phyloP scores from a whole-genome alignment of 176 grass and related monocot species.

The Tuctoria greenei region DNA sequence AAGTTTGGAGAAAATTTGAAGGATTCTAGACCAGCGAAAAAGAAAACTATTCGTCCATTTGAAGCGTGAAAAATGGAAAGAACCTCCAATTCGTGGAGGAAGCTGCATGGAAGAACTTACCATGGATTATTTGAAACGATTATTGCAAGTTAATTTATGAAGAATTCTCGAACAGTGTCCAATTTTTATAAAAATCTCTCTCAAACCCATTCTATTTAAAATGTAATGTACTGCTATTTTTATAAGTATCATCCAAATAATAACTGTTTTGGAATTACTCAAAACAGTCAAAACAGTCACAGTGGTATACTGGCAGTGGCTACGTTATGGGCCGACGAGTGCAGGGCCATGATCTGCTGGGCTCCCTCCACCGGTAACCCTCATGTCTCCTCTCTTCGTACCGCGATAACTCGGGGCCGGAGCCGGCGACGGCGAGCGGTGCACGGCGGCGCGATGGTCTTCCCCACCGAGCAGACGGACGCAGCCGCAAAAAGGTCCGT shows the following conservation, averaged over 20 bases:
- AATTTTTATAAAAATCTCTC: background rate
- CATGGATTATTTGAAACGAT: background rate
- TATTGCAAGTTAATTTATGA: background rate
- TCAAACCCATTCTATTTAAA: background rate
- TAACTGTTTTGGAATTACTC: background rate
- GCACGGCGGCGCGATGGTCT: conserved; percentile 6
- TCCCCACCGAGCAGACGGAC: background rate
- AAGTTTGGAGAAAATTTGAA: background rate
- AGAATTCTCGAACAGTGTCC: background rate
- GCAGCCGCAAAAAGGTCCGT: background rate
- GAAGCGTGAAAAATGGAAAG: background rate
- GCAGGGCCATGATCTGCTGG: background rate
- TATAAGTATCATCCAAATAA: background rate
- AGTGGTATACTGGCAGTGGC: background rate
- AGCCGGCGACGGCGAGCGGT: background rate
- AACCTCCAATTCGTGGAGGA: background rate
- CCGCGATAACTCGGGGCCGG: too few relatives aligned
- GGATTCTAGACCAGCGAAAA: background rate
- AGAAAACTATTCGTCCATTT: too few relatives aligned
- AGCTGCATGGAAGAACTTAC: background rate
- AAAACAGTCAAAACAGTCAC: background rate
- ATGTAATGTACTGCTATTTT: background rate
- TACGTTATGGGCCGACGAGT: background rate
- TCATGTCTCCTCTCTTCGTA: background rate
- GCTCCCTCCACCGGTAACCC: background rate